A percentile compares a stretch with the other conserved stretches of the same genome.
Conservation (phyloP, 2,329 filamentous ascomycete species). For the Fusarium abutilonis region DNA sequence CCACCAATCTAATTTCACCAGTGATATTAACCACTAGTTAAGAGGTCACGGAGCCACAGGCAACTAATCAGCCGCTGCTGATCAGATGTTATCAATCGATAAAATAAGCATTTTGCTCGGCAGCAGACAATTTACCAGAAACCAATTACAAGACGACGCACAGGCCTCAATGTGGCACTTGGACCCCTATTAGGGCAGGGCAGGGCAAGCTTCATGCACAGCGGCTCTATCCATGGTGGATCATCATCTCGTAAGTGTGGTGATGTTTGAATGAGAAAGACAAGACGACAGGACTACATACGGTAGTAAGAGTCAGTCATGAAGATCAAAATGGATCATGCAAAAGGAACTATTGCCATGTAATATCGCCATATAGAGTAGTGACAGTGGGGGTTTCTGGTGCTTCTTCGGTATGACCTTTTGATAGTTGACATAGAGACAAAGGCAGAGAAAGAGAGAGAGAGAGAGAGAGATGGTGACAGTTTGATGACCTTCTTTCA, state of each 20-base stretch:
- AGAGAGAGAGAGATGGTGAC: constrained; percentile 12
- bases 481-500: neutral
- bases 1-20: neutral
- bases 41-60: constrained; percentile 14
- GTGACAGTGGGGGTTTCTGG: constrained; percentile 30
- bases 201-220: constrained; percentile 30
- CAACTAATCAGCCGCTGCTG: constrained; percentile 23
- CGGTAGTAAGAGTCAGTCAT: constrained; percentile 9
- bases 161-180: constrained; percentile 20
- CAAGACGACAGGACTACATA: no score
- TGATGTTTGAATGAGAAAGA: no score
- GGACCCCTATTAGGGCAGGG: constrained; percentile 34
- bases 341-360: constrained; percentile 18
- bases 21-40: constrained; percentile 14
- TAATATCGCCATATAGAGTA: constrained; percentile 24
- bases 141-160: constrained; percentile 25
- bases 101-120: constrained; percentile 31
- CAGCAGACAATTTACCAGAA: constrained; percentile 10
- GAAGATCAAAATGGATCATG: constrained; percentile 9
- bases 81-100: constrained; percentile 26
- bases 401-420: constrained; percentile 31
- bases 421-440: constrained; percentile 6
- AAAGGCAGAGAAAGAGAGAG: no score
- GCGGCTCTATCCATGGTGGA: constrained; percentile 42
- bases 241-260: constrained; percentile 23